These are phyloP conservation scores for Phytophthora tubulina DNA, from an alignment of 352 stramenopile genomes.

Conservation along the genomic window DNA sequence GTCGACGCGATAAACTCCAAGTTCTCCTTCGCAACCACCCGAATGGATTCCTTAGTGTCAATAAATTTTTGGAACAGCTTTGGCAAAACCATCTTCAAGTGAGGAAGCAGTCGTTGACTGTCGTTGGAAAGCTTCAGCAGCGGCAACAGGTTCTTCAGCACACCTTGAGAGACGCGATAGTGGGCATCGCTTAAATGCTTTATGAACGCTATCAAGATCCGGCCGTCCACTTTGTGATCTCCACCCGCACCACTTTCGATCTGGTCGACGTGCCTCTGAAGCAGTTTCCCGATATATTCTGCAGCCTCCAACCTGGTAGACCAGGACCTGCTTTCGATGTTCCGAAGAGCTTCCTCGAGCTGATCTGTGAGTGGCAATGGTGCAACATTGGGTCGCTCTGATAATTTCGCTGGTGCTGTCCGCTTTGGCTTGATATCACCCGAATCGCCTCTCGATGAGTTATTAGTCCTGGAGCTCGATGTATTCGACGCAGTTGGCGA, in stretches of 20 bases:
- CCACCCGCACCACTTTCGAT: not conserved
- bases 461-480: slow-evolving; percentile 39
- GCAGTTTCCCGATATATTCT: slow-evolving; percentile 50
- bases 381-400: slow-evolving; percentile 22
- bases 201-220: slow-evolving; percentile 61
- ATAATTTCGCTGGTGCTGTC: slow-evolving; percentile 18
- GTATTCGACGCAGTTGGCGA: slow-evolving; percentile 42
- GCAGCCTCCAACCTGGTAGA: slow-evolving; percentile 73
- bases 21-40: slow-evolving; percentile 62
- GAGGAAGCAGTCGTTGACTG: slow-evolving; percentile 53
- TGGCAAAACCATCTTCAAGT: slow-evolving; percentile 68
- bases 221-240: slow-evolving; percentile 65
- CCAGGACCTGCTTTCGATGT: slow-evolving; percentile 68
- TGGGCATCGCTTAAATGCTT: slow-evolving; percentile 77
- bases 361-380: slow-evolving; percentile 38
- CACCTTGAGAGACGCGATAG: slow-evolving; percentile 77
- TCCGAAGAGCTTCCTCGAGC: slow-evolving; percentile 64
- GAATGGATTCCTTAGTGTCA: slow-evolving; percentile 76
- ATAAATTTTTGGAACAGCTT: slow-evolving; percentile 82
- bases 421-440: slow-evolving; percentile 29
- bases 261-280: slow-evolving; percentile 34
- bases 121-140: slow-evolving; percentile 55
- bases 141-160: slow-evolving; percentile 67
- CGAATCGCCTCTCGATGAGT: slow-evolving; percentile 23
- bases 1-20: slow-evolving; percentile 62